Evolutionary conservation across 441 rosid species (phyloP), one percentile per base, ranked within the genome.

Genomic region (Theobroma grandiflorum): DNA sequence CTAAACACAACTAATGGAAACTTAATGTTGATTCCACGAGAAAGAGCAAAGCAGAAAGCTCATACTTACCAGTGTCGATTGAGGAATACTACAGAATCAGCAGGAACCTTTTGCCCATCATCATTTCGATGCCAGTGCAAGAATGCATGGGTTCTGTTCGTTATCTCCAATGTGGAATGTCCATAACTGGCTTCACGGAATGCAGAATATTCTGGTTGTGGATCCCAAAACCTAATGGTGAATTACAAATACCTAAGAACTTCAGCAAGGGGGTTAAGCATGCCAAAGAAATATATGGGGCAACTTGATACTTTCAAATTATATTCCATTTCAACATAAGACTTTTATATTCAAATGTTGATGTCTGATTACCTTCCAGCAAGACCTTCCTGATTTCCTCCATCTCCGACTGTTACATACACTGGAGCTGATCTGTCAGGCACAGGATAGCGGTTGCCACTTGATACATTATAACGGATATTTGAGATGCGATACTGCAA

Each of bases 141-240:
- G 66, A 92, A 62, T 45, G 94, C 97, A 75, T 90, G 95, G 22
- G 95, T 88, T 84, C 90, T 82, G 87, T 92, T 91, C 77, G 83
- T 89, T 22, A 91, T 88, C 37, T 92, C 93, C 63, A 92, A 58
- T 31, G 91, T 89, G 9, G 92, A 91, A 76, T 93, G 95, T 6
- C 95, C 97, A 53, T 91, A 94, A 79, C 97, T 96, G 35, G 98
- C 93, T 82, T 96, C 98, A 7, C 98, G 84, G 72, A 86, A 94
- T 1, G 99, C 98, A 26, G 99, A 96, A 74, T 96, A 93, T 43
- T 87, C 88, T 0, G 98, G 98, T 65, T 94, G 98, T 0, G 95
- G 95, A 58, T 90, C 88, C 71, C 82, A 81, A 72, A 89, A 96
- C 82, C 97, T 94, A 81, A 66, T 15, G 3, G 69, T 72, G 37